Evolutionary conservation across 2,329 filamentous ascomycete species (phyloP).

Genomic region (Blastomyces parvus): DNA sequence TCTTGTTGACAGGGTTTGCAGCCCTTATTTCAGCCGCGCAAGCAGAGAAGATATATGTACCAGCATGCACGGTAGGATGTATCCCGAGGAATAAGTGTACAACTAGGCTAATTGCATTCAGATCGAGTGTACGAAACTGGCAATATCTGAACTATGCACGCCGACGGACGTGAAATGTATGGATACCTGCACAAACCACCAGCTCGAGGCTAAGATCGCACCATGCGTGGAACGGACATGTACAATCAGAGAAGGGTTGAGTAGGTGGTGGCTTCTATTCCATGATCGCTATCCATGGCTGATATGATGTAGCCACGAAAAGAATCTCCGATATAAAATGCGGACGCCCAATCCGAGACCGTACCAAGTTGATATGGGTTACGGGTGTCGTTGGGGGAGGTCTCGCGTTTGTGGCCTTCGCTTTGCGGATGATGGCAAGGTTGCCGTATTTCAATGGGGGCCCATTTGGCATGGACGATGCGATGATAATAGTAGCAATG

Average conservation of each 20-base stretch:
- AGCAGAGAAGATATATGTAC: not conserved
- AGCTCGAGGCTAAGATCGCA: not conserved
- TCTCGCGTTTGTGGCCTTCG: not conserved
- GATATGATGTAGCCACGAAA: not conserved
- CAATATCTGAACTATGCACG: not conserved
- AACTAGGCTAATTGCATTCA: slow-evolving; percentile 1
- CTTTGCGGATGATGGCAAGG: slow-evolving; percentile 3
- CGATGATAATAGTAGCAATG: slow-evolving; percentile 4
- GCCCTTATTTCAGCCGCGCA: not conserved
- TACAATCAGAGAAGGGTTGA: slow-evolving; percentile 1
- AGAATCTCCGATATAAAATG: slow-evolving; percentile 1
- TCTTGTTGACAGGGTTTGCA: not conserved
- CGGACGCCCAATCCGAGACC: not conserved
- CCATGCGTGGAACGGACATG: not conserved
- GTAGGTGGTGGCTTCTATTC: not conserved
- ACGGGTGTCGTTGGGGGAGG: not conserved
- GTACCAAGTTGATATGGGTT: slow-evolving; percentile 3
- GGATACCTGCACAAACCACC: slow-evolving; percentile 3
- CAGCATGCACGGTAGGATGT: slow-evolving; percentile 3
- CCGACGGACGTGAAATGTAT: not conserved
- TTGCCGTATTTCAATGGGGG: slow-evolving; percentile 3
- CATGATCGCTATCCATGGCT: not conserved
- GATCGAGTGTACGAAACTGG: slow-evolving; percentile 5
- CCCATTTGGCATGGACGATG: slow-evolving; percentile 9
- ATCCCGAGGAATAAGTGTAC: not conserved